A percentile compares a stretch with the other conserved stretches of the same genome.
These are phyloP conservation scores for Solanum sitiens DNA, from an alignment of 257 asterid genomes.

Conservation along the genomic window DNA sequence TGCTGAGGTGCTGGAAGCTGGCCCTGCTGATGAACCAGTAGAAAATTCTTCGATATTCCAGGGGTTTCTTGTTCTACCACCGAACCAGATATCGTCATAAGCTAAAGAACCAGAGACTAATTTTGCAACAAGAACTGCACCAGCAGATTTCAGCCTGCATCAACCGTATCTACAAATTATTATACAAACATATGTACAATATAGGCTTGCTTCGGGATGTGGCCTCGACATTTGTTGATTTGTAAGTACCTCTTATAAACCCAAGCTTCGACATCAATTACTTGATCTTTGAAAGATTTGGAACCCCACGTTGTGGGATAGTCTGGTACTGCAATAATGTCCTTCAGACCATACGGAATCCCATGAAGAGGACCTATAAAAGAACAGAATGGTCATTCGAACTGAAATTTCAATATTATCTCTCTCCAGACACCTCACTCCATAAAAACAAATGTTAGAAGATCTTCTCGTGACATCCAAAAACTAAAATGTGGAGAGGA, in stretches of 20 bases:
- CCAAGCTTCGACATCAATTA: conserved; percentile 85
- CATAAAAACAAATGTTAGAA: not conserved
- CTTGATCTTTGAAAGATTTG: conserved; percentile 57
- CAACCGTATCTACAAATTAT: not conserved
- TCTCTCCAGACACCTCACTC: not conserved
- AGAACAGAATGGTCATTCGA: not conserved
- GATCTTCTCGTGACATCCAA: not conserved
- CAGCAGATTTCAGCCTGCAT: conserved; percentile 73
- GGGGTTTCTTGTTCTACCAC: conserved; percentile 94
- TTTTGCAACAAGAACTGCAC: conserved; percentile 86
- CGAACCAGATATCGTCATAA: conserved; percentile 93
- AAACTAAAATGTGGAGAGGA: not conserved
- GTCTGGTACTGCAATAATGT: conserved; percentile 76
- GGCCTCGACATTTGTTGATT: not conserved
- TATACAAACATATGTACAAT: not conserved
- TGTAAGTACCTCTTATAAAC: conserved; percentile 70
- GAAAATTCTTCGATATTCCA: conserved; percentile 90
- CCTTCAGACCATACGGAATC: conserved; percentile 92
- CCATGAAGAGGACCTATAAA: conserved; percentile 90
- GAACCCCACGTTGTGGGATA: conserved; percentile 98
- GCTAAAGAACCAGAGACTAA: conserved; percentile 85
- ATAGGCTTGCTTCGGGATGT: not conserved
- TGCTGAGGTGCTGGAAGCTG: conserved; percentile 83
- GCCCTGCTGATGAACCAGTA: conserved; percentile 99
- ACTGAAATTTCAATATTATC: not conserved